Evolutionary conservation across 331 rosid genomes (phyloP).

Genomic region (Cydonia oblonga): DNA sequence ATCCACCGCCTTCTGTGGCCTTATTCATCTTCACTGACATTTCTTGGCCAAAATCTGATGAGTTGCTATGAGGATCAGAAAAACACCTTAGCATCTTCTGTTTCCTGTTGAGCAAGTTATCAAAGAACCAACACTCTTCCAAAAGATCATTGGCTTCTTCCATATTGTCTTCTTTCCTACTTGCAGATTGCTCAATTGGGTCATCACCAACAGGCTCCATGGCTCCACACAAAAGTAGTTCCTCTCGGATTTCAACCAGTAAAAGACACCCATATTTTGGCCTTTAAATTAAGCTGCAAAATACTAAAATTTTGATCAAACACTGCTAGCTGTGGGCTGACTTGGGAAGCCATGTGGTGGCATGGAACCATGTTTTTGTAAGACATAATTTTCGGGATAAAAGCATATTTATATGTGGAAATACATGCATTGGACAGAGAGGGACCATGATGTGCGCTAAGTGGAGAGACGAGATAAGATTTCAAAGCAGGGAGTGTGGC

Average conservation of each 20-base stretch:
- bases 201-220: conserved; percentile 38
- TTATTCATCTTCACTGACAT: conserved; percentile 10
- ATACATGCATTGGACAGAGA: not conserved
- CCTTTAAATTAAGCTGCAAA: not conserved
- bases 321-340: conserved; percentile 22
- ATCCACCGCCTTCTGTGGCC: conserved; percentile 2
- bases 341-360: conserved; percentile 42
- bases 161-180: conserved; percentile 22
- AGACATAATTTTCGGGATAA: conserved; percentile 3
- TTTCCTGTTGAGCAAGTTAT: conserved; percentile 40
- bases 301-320: not conserved
- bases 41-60: conserved; percentile 26
- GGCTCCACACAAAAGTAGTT: conserved; percentile 11
- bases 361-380: conserved; percentile 34
- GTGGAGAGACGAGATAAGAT: not conserved
- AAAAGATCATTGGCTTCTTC: conserved; percentile 54
- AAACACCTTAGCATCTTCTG: conserved; percentile 44
- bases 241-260: not conserved
- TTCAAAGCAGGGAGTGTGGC: conserved; percentile 14
- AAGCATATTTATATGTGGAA: conserved; percentile 13
- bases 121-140: conserved; percentile 77
- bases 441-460: conserved; percentile 9
- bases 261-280: not conserved
- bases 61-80: conserved; percentile 46
- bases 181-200: conserved; percentile 33